Evolutionary conservation across 495 filamentous ascomycete genomes (phyloP), one percentile per base, ranked within the genome.

Genomic region (Aspergillus bertholletiae): DNA sequence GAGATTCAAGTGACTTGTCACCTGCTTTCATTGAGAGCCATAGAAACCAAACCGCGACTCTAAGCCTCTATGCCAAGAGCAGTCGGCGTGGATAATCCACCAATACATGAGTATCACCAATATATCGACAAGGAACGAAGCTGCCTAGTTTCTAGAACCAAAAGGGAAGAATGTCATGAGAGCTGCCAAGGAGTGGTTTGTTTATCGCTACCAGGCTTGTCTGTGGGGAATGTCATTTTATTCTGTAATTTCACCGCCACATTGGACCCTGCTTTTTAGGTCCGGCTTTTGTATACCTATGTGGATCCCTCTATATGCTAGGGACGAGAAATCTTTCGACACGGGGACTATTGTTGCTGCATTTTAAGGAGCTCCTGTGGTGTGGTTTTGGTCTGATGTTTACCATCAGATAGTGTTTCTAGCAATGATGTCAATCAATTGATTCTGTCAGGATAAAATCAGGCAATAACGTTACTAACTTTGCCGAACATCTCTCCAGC

Each of bases 91-190:
- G 27, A 37, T 20, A 28, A 28, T 28, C 50, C 17, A n/a, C 7
- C 6, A 32, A 34, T 26, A 24, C 43, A 39, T 28, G 9, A 22
- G 7, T 27, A 35, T 23, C 50, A 24, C 55, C 55, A 57, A 57
- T 57, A 43, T 39, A 22, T 12, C 15, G n/a, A 12, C 7, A 5
- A 22, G 15, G 49, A 57, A 57, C 11, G 49, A 49, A 53, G 55
- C 20, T 57, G 55, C 55, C 55, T 57, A 41, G 30, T 34, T n/a
- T n/a, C n/a, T n/a, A n/a, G n/a, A n/a, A 26, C 7, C 1, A 43
- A 22, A 5, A 22, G 20, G 26, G 30, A 30, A 23, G 40, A 18
- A 26, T 23, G 22, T 43, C 23, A 28, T 52, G n/a, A 39, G n/a
- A 40, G 40, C 23, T 26, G 27, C 46, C 30, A 45, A 22, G 24